Evolutionary conservation across 2,329 filamentous ascomycete genomes (phyloP).

Genomic region (Neopestalotiopsis sp.): DNA sequence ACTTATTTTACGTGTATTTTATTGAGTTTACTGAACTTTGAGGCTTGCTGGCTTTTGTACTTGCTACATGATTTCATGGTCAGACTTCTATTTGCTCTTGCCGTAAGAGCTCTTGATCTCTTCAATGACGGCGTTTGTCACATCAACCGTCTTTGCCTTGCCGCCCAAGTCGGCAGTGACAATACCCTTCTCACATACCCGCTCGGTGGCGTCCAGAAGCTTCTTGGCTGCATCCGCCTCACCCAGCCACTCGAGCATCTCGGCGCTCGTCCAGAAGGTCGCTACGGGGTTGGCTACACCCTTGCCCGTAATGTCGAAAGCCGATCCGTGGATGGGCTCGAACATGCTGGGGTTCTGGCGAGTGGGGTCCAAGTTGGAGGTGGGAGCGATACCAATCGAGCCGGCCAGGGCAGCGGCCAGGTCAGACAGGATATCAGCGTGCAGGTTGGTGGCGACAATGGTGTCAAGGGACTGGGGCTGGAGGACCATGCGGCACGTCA

Average conservation of each 20-base stretch:
- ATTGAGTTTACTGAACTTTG: no score
- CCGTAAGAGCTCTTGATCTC: conserved; percentile 24
- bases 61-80: not conserved
- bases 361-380: conserved; percentile 68
- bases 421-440: conserved; percentile 71
- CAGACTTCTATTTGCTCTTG: conserved; percentile 9
- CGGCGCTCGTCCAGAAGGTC: conserved; percentile 63
- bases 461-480: conserved; percentile 65
- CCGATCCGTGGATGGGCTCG: conserved; percentile 64
- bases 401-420: conserved; percentile 73
- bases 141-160: conserved; percentile 39
- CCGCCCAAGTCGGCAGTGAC: conserved; percentile 60
- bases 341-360: conserved; percentile 62
- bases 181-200: conserved; percentile 56
- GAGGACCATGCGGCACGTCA: conserved; percentile 68
- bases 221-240: conserved; percentile 54
- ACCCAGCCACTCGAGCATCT: conserved; percentile 64
- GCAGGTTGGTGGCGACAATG: conserved; percentile 67
- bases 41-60: no score
- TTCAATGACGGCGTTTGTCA: conserved; percentile 38
- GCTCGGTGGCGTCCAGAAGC: conserved; percentile 57
- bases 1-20: no score
- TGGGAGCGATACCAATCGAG: conserved; percentile 74
- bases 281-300: conserved; percentile 62
- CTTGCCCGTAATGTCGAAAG: conserved; percentile 63